Conservation (phyloP, 768 basidiomycete species). For the Calocybe gangraenosa region DNA sequence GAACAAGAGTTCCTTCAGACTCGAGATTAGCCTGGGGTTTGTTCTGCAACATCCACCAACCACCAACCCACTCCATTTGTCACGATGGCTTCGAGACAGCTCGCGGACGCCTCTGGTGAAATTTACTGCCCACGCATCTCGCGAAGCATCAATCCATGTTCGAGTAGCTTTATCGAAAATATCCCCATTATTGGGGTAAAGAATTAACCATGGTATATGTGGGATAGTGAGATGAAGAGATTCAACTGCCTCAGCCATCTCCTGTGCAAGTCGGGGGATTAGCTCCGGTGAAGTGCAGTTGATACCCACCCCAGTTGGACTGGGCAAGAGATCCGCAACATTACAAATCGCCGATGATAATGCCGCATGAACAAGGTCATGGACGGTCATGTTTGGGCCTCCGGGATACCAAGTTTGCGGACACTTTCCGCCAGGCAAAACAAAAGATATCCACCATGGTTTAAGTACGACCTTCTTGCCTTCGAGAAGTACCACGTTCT, state of each 20-base stretch:
- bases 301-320: conserved; percentile 60
- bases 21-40: conserved; percentile 46
- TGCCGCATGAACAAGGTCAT: conserved; percentile 41
- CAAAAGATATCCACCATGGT: conserved; percentile 73
- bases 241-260: conserved; percentile 27
- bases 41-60: conserved; percentile 72
- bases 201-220: conserved; percentile 47
- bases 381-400: conserved; percentile 22
- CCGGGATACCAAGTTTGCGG: conserved; percentile 31
- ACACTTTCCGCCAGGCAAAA: conserved; percentile 50
- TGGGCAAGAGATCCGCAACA: conserved; percentile 13
- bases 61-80: conserved; percentile 47
- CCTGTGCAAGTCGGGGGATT: conserved; percentile 34
- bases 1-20: conserved; percentile 1
- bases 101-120: conserved; percentile 22
- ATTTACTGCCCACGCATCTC: conserved; percentile 31
- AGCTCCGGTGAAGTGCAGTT: conserved; percentile 61
- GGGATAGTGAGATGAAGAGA: conserved; percentile 6
- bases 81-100: conserved; percentile 9
- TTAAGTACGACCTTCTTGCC: conserved; percentile 28
- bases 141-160: conserved; percentile 33
- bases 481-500: conserved; percentile 13
- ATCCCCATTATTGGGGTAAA: conserved; percentile 72
- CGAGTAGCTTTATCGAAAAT: conserved; percentile 43
- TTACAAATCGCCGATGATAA: conserved; percentile 18